phyloP scores from a whole-genome alignment of 805 yeast species.

The Ogataea kodamae region DNA sequence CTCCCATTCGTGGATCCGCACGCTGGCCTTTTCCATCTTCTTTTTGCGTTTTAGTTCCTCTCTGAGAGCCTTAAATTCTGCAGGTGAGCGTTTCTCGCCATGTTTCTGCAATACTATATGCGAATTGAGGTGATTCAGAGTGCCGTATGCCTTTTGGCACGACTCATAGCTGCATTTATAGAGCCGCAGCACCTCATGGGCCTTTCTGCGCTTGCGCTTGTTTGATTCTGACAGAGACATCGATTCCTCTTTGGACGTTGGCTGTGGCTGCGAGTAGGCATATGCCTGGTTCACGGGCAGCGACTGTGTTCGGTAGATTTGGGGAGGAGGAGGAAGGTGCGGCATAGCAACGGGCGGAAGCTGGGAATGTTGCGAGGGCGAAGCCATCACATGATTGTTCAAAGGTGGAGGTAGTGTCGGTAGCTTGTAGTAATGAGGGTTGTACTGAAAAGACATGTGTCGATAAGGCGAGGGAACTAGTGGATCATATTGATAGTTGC shows the following conservation, averaged over 20 bases:
- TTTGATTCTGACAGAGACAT: constrained; percentile 6
- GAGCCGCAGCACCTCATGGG: constrained; percentile 52
- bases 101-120: constrained; percentile 52
- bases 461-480: constrained; percentile 8
- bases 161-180: constrained; percentile 46
- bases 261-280: constrained; percentile 6
- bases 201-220: constrained; percentile 52
- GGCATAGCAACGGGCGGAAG: constrained; percentile 9
- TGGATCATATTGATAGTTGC: constrained; percentile 10
- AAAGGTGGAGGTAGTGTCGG: constrained; percentile 9
- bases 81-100: constrained; percentile 51
- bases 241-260: constrained; percentile 1
- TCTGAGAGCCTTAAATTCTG: constrained; percentile 51
- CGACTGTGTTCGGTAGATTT: constrained; percentile 11
- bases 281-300: constrained; percentile 5
- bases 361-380: constrained; percentile 9
- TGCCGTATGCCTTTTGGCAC: constrained; percentile 56
- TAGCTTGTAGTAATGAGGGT: constrained; percentile 7
- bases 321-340: constrained; percentile 10
- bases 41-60: constrained; percentile 36
- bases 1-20: constrained; percentile 16
- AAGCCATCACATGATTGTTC: constrained; percentile 6
- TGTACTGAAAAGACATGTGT: constrained; percentile 7
- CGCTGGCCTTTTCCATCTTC: constrained; percentile 20
- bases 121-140: constrained; percentile 56